phyloP scores from a whole-genome alignment of 345 rosid genomes.

The Trapa bicornis region DNA sequence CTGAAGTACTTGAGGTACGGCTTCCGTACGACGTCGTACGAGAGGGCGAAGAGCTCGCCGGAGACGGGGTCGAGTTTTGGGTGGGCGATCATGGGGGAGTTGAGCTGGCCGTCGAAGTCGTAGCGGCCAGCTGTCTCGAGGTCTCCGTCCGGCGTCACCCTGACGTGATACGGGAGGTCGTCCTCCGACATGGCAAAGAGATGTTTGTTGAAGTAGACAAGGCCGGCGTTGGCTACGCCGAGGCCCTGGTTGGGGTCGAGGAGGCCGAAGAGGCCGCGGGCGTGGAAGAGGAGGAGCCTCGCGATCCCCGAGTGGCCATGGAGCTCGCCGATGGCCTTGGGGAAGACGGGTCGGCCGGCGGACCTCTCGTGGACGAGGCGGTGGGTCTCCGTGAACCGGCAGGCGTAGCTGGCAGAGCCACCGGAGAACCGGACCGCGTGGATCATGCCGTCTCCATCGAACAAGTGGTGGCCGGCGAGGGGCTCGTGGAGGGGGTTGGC shows the following conservation, averaged over 20 bases:
- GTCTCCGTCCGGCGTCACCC: neutral
- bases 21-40: neutral
- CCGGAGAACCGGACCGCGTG: slow-evolving; percentile 1
- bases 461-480: neutral
- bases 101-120: neutral
- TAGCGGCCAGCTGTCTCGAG: neutral
- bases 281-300: neutral
- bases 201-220: slow-evolving; percentile 1
- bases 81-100: slow-evolving; percentile 1
- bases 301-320: slow-evolving; percentile 6
- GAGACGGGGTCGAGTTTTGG: slow-evolving; percentile 2
- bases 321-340: slow-evolving; percentile 5
- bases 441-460: slow-evolving; percentile 2
- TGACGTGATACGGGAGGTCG: neutral
- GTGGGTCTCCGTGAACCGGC: slow-evolving; percentile 3
- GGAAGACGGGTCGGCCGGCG: neutral
- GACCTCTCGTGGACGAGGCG: neutral
- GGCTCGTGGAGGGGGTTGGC: slow-evolving; percentile 3
- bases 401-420: neutral
- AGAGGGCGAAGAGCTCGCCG: neutral
- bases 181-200: slow-evolving; percentile 2
- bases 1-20: slow-evolving; percentile 3
- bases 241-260: neutral
- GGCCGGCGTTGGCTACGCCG: neutral
- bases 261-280: neutral